phyloP scores from a whole-genome alignment of 257 asterid genomes.

The Phtheirospermum japonicum region DNA sequence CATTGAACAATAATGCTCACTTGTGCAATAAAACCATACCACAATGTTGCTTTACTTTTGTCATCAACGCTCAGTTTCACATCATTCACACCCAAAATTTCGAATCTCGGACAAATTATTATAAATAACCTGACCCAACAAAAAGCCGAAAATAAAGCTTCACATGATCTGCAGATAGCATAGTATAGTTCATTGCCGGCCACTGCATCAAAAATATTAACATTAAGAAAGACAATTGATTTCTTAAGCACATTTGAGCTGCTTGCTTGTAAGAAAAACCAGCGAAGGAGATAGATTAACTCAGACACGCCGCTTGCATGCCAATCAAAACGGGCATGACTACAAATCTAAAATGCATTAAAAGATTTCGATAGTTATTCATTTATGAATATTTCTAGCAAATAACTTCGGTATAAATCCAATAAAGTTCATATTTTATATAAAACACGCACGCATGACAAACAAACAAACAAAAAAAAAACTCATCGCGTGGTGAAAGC shows the following conservation, averaged over 20 bases:
- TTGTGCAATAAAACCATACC: background rate
- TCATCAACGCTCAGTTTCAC: no score
- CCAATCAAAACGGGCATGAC: background rate
- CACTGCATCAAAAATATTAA: constrained; percentile 23
- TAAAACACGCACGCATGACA: no score
- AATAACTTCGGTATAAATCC: background rate
- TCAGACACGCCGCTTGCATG: background rate
- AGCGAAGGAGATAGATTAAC: background rate
- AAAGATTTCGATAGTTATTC: background rate
- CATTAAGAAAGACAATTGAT: background rate
- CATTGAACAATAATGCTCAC: background rate
- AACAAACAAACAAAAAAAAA: background rate
- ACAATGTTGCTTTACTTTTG: no score
- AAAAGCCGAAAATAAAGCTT: background rate
- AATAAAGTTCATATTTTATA: background rate
- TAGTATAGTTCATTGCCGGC: constrained; percentile 3
- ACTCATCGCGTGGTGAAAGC: constrained; percentile 1
- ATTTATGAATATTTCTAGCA: background rate
- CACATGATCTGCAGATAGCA: background rate
- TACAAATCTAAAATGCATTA: background rate
- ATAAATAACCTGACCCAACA: background rate
- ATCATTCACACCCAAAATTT: no score
- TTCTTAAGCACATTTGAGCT: background rate
- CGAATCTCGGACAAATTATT: background rate
- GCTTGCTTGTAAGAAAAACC: background rate